A percentile compares a stretch with the other conserved stretches of the same genome.
These are phyloP conservation scores for Volvox africanus DNA, from an alignment of 139 green algal species.

Conservation along the genomic window DNA sequence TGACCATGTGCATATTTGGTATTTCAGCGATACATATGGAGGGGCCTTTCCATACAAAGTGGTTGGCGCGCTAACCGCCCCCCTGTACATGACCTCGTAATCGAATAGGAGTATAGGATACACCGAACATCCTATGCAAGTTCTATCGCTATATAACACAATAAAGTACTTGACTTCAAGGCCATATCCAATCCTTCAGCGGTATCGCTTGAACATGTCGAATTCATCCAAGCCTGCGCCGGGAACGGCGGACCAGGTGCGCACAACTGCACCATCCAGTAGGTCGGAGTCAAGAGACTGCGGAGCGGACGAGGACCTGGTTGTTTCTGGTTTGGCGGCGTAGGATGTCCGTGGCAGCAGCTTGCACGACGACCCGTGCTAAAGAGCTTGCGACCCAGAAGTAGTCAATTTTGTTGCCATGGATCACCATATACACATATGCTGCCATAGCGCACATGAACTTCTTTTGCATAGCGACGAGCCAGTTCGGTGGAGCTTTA, in stretches of 20 bases:
- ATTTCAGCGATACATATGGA: neutral
- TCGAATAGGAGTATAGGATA: too few species aligned
- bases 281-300: neutral
- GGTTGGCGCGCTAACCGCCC: neutral
- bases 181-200: neutral
- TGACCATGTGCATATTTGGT: too few species aligned
- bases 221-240: conserved; percentile 35
- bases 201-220: neutral
- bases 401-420: neutral
- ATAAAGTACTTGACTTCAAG: neutral
- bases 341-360: neutral
- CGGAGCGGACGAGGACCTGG: neutral
- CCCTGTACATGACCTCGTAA: neutral
- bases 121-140: neutral
- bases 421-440: neutral
- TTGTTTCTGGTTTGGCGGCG: neutral
- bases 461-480: too few species aligned
- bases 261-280: neutral
- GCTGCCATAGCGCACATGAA: too few species aligned
- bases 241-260: conserved; percentile 35
- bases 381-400: neutral
- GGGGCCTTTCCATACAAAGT: neutral
- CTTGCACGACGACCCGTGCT: conserved; percentile 11
- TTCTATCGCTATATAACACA: neutral
- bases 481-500: neutral